A percentile compares a stretch with the other conserved stretches of the same genome.
Evolutionary conservation across 768 basidiomycete genomes (phyloP).

Genomic region (Suillus subluteus): DNA sequence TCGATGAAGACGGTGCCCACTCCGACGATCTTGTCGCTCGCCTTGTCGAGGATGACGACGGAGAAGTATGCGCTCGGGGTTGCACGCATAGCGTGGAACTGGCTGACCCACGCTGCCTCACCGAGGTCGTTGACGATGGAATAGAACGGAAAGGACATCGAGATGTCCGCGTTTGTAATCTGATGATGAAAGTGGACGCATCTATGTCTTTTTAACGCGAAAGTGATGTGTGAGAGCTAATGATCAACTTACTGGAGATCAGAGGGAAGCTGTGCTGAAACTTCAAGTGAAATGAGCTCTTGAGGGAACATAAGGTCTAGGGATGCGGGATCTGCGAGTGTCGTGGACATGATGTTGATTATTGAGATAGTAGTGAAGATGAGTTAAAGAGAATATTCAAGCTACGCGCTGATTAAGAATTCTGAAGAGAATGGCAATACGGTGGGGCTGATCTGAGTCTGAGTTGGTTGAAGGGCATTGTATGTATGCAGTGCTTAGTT

Average conservation of each 20-base stretch:
- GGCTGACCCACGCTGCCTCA: conserved; percentile 65
- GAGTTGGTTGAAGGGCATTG: conserved; percentile 10
- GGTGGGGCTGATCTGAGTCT: background rate
- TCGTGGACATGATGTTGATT: conserved; percentile 15
- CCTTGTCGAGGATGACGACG: conserved; percentile 79
- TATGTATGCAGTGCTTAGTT: too few relatives aligned
- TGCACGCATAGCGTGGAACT: conserved; percentile 65
- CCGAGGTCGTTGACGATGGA: conserved; percentile 71
- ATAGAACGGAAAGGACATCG: conserved; percentile 73
- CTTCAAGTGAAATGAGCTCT: conserved; percentile 67
- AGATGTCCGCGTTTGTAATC: conserved; percentile 87
- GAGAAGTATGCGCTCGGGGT: conserved; percentile 74
- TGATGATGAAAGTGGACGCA: conserved; percentile 86
- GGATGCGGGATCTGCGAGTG: conserved; percentile 55
- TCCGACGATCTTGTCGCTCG: conserved; percentile 79
- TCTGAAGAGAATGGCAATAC: conserved; percentile 15
- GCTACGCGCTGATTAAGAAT: background rate
- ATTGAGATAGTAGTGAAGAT: background rate
- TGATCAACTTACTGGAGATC: conserved; percentile 64
- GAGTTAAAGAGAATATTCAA: conserved; percentile 14
- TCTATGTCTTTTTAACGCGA: conserved; percentile 45
- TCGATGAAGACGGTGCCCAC: conserved; percentile 88
- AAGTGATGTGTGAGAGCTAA: conserved; percentile 7
- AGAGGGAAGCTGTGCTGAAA: conserved; percentile 59
- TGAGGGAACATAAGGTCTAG: conserved; percentile 82